A percentile compares a stretch with the other conserved stretches of the same genome.
Evolutionary conservation across 1,284 basidiomycete species (phyloP).

Genomic region (Microbotryum lychnidis-dioicae): DNA sequence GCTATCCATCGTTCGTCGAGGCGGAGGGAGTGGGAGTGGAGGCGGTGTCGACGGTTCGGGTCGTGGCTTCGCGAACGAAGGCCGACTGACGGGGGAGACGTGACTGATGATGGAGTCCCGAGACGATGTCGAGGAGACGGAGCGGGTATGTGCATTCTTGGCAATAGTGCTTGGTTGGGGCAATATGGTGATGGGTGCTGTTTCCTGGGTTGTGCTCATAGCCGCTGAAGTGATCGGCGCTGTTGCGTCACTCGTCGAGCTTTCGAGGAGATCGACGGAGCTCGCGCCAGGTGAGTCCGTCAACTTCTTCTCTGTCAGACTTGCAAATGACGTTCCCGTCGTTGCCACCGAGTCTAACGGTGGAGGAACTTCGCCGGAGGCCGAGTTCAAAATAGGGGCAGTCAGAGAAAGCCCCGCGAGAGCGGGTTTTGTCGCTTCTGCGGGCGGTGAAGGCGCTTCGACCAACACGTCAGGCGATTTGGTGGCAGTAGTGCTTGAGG

Average conservation of each 20-base stretch:
- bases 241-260: too few relatives aligned
- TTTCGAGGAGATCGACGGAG: too few relatives aligned
- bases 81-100: neutral
- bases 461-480: neutral
- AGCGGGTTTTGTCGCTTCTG: neutral
- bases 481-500: neutral
- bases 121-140: too few relatives aligned
- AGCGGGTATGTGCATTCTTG: too few relatives aligned
- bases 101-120: neutral
- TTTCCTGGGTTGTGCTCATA: too few relatives aligned
- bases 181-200: too few relatives aligned
- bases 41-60: neutral
- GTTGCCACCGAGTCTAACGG: too few relatives aligned
- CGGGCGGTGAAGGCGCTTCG: neutral
- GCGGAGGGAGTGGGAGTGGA: slow-evolving; percentile 10
- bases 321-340: too few relatives aligned
- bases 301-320: too few relatives aligned
- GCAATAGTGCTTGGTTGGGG: too few relatives aligned
- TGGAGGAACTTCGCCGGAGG: neutral
- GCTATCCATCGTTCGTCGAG: slow-evolving; percentile 11
- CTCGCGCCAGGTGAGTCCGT: too few relatives aligned
- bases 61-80: slow-evolving; percentile 8
- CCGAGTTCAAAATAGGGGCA: neutral
- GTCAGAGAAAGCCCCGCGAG: slow-evolving; percentile 7
- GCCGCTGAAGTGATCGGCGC: too few relatives aligned